These are phyloP conservation scores for Tetrahymena thermophila DNA, from an alignment of 73 alveolate genomes.

Conservation along the genomic window DNA sequence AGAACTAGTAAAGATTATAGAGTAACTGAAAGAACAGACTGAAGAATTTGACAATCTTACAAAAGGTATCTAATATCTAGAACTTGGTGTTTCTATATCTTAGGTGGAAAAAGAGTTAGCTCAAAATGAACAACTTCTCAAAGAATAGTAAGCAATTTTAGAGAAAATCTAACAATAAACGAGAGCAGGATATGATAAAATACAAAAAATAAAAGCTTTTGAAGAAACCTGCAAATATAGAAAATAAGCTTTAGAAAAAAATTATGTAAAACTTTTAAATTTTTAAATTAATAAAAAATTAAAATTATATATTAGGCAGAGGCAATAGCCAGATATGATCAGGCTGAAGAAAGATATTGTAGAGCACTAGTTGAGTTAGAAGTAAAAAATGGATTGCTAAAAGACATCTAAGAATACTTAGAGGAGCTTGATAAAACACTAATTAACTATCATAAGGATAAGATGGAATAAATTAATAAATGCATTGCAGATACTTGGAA, in stretches of 20 bases:
- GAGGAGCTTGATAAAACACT: constrained; percentile 85
- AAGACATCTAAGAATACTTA: constrained; percentile 54
- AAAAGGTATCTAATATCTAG: neutral
- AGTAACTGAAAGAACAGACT: neutral
- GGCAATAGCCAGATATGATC: neutral
- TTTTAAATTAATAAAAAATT: neutral
- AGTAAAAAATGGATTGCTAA: constrained; percentile 29
- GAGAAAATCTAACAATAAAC: neutral
- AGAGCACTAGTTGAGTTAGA: neutral
- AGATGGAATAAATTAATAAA: constrained; percentile 91
- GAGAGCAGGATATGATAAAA: neutral
- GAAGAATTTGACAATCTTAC: neutral
- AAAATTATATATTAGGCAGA: neutral
- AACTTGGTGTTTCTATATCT: neutral
- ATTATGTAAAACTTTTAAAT: neutral
- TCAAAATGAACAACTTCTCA: neutral
- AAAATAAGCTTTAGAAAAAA: constrained; percentile 5
- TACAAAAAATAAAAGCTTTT: neutral
- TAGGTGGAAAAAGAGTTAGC: neutral
- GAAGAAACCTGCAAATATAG: neutral
- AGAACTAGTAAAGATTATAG: neutral
- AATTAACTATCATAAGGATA: constrained; percentile 87
- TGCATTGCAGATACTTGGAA: constrained; percentile 86
- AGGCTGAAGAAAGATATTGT: neutral
- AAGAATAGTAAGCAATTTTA: neutral